Percentiles rank a stretch among this genome's conserved stretches.
Evolutionary conservation across 169 alveolate species (phyloP).

Genomic region (Eimeria necatrix): DNA sequence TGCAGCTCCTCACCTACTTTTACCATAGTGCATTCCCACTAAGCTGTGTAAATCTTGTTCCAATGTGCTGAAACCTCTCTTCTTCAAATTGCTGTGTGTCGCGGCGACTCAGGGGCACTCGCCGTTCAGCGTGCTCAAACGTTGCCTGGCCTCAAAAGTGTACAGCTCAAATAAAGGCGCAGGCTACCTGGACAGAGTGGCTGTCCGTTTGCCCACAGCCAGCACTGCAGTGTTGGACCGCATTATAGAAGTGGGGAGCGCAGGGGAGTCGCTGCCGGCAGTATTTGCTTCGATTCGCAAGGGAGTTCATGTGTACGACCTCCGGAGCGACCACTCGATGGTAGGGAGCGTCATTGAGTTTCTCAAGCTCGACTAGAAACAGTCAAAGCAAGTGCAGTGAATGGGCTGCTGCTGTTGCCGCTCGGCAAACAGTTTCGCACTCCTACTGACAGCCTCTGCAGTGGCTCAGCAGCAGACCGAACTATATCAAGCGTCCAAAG

Average conservation of each 20-base stretch:
- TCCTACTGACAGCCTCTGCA: too few species aligned
- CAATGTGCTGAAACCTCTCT: too few species aligned
- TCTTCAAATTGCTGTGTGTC: too few species aligned
- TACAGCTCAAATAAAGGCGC: background rate
- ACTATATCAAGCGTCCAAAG: too few species aligned
- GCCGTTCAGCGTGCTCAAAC: slow-evolving; percentile 50
- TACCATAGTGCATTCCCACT: too few species aligned
- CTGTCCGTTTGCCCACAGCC: background rate
- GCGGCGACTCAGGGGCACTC: slow-evolving; percentile 51
- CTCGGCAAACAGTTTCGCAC: too few species aligned
- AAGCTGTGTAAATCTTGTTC: too few species aligned
- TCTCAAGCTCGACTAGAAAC: background rate
- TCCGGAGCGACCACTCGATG: slow-evolving; percentile 35
- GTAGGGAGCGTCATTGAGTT: slow-evolving; percentile 32
- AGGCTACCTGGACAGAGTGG: slow-evolving; percentile 45
- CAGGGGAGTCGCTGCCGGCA: background rate
- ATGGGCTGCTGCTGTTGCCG: too few species aligned
- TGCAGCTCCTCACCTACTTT: too few species aligned
- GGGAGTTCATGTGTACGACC: slow-evolving; percentile 30
- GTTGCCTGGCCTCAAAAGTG: slow-evolving; percentile 13
- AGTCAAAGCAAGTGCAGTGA: too few species aligned
- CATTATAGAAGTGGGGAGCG: background rate
- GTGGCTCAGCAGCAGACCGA: too few species aligned
- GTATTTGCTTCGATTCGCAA: slow-evolving; percentile 1
- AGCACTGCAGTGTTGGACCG: background rate